Evolutionary conservation across 108 stramenopile species (phyloP), one percentile per base, ranked within the genome.

Genomic region (Skeletonema tropicum): DNA sequence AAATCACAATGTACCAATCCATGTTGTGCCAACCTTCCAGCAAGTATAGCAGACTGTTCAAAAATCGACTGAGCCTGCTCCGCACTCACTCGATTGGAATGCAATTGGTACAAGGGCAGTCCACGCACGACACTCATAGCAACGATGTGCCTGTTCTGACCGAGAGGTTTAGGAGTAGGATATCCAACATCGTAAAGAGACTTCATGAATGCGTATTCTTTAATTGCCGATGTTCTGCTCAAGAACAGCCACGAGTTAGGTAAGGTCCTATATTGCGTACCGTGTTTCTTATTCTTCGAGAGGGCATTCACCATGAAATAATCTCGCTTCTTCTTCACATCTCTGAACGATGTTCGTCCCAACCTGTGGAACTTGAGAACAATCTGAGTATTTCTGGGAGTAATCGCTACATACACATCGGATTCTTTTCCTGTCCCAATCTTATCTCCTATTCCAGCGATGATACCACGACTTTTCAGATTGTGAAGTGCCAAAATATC

Each of bases 1-100:
- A 98, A 92, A 85, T 99, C 99, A 70, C 99, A 98, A 82, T 99
- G 99, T 3, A 99, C 95, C 55, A 99, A 86, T 17, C 99, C 99
- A 73, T 96, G 95, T 35, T 69, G 39, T 11, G 97, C 98, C 57
- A 99, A 77, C 29, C 91, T 71, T 36, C 79, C 71, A 57, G 91
- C 89, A 83, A 93, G 69, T 60, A 80, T 70, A 57, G 83, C 88
- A 42, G 91, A 90, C 73, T 93, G 89, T 39, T 82, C 64, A 82
- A 94, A 98, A 55, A 99, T 97, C 31, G 80, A 80, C 38, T 90
- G 93, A 2, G 98, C 97, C 77, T 99, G 91, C 38, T 83, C 94
- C 38, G 97, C 75, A 26, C 88, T 85, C 4, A 97, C 87, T 30
- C 88, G 75, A 70, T 90, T 85, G 29, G 87, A 63, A 60, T 87